Evolutionary conservation across 805 yeast species (phyloP).

Genomic region (Kluyveromyces aestuarii): DNA sequence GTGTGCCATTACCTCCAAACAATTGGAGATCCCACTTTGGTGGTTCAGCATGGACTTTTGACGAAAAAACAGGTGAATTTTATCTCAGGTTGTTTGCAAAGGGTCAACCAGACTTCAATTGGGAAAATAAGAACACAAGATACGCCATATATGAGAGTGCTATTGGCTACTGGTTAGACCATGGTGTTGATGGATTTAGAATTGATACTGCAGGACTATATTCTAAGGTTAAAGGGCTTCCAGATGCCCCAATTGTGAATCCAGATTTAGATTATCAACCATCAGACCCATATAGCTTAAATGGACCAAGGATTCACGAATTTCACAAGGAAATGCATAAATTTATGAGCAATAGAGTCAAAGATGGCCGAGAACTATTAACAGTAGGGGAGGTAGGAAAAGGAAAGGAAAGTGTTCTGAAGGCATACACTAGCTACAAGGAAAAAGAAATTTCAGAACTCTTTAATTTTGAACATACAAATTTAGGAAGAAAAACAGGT

Average conservation of each 20-base stretch:
- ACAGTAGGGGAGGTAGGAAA: constrained; percentile 50
- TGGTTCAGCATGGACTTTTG: constrained; percentile 50
- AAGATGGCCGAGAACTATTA: constrained; percentile 41
- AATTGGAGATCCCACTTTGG: constrained; percentile 47
- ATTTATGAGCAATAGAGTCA: constrained; percentile 22
- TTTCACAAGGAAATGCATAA: constrained; percentile 42
- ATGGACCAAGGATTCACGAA: constrained; percentile 51
- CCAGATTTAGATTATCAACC: constrained; percentile 36
- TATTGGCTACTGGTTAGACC: constrained; percentile 43
- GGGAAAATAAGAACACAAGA: constrained; percentile 38
- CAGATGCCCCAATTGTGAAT: constrained; percentile 41
- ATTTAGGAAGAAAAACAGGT: constrained; percentile 31
- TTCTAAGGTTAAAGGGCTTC: constrained; percentile 37
- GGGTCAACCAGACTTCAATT: constrained; percentile 37
- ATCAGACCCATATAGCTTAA: constrained; percentile 24
- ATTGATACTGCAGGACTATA: constrained; percentile 47
- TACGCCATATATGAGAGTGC: constrained; percentile 36
- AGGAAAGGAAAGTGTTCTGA: constrained; percentile 32
- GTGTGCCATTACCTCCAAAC: constrained; percentile 46
- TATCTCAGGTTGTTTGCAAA: constrained; percentile 44
- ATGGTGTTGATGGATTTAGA: constrained; percentile 52
- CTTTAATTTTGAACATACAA: constrained; percentile 27
- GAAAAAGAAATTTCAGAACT: constrained; percentile 33
- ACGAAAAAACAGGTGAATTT: constrained; percentile 44
- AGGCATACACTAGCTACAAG: constrained; percentile 33